Percentiles rank a stretch among this genome's conserved stretches.
phyloP scores from a whole-genome alignment of 2,329 filamentous ascomycete genomes.

The Drechslera avenae region DNA sequence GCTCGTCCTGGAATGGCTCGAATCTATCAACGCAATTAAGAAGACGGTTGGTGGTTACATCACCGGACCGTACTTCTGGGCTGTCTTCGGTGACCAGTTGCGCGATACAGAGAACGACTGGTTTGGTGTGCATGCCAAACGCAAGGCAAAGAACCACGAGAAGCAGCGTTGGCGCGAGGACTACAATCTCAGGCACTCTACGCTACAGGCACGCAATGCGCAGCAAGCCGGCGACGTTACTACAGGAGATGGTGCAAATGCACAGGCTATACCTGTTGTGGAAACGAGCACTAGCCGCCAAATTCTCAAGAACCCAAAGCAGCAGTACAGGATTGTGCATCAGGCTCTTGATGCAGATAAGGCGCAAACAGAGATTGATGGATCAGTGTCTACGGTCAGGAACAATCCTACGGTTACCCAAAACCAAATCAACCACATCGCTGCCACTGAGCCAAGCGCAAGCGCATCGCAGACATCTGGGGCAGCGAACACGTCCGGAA shows the following conservation, averaged over 20 bases:
- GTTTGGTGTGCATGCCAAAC: constrained; percentile 40
- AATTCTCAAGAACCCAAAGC: constrained; percentile 25
- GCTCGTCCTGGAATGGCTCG: constrained; percentile 40
- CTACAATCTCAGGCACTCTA: constrained; percentile 27
- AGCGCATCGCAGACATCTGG: constrained; percentile 1
- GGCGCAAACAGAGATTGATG: background rate
- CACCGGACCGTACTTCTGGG: constrained; percentile 35
- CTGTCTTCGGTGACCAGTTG: constrained; percentile 40
- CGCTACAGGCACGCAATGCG: constrained; percentile 8
- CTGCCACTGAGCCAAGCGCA: background rate
- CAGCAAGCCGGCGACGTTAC: background rate
- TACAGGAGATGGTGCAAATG: background rate
- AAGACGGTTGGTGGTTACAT: constrained; percentile 28
- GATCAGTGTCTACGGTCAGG: background rate
- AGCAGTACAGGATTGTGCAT: constrained; percentile 28
- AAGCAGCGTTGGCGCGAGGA: constrained; percentile 32
- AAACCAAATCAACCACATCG: background rate
- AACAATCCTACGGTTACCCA: background rate
- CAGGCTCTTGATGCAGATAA: constrained; percentile 7
- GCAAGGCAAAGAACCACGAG: constrained; percentile 25
- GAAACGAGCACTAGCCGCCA: constrained; percentile 11
- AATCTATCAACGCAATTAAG: constrained; percentile 29
- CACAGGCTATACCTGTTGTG: background rate
- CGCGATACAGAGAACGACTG: constrained; percentile 35
- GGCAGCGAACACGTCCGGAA: background rate